Conservation (phyloP, 352 stramenopile species). For the Pythium sukuiense region DNA sequence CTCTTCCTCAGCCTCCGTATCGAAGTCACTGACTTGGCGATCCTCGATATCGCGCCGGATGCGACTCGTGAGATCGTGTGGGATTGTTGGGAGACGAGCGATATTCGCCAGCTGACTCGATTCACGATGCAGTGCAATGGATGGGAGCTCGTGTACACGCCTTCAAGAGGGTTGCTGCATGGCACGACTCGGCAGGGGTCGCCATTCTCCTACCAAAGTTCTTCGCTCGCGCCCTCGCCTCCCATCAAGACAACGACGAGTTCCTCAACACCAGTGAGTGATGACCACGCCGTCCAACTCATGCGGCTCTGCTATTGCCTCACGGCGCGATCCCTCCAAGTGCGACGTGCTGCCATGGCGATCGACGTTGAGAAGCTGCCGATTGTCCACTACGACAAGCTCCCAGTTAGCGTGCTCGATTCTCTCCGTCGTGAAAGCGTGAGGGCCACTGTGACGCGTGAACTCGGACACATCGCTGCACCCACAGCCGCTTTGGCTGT, state of each 20-base stretch:
- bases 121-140: conserved; percentile 35
- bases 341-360: conserved; percentile 45
- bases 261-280: neutral
- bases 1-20: conserved; percentile 44
- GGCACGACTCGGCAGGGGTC: conserved; percentile 1
- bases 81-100: conserved; percentile 46
- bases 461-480: conserved; percentile 11
- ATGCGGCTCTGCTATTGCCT: conserved; percentile 59
- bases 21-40: conserved; percentile 41
- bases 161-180: conserved; percentile 9
- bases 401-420: conserved; percentile 44
- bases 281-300: conserved; percentile 21
- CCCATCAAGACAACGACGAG: neutral
- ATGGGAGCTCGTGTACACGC: conserved; percentile 18
- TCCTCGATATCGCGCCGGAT: conserved; percentile 34
- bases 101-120: conserved; percentile 39
- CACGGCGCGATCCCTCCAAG: conserved; percentile 44
- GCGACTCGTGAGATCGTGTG: conserved; percentile 31
- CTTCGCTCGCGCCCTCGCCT: neutral
- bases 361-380: conserved; percentile 38
- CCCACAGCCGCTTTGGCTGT: neutral
- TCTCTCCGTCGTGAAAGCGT: conserved; percentile 35
- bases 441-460: conserved; percentile 8
- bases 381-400: conserved; percentile 51
- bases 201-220: neutral